Conservation (phyloP, 2,329 filamentous ascomycete species). For the Aspergillus pseudoterreus region DNA sequence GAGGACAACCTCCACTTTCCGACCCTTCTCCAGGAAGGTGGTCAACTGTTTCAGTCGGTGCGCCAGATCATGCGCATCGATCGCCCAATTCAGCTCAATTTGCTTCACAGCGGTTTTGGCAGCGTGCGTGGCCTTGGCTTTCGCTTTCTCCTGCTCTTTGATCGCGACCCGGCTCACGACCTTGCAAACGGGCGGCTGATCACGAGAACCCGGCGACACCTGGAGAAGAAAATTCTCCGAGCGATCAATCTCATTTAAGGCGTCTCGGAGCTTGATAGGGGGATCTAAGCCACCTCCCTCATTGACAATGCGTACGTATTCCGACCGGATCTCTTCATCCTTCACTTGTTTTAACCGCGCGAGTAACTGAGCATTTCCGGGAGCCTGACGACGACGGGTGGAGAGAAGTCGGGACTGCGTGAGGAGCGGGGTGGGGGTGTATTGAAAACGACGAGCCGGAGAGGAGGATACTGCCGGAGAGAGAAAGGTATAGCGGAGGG, state of each 20-base stretch:
- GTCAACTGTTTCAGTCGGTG: slow-evolving; percentile 65
- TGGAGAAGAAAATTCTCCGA: slow-evolving; percentile 51
- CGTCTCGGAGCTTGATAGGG: slow-evolving; percentile 24
- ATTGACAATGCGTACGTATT: slow-evolving; percentile 33
- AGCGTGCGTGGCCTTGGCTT: slow-evolving; percentile 37
- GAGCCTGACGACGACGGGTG: slow-evolving; percentile 3
- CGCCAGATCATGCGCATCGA: slow-evolving; percentile 69
- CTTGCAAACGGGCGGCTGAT: slow-evolving; percentile 62
- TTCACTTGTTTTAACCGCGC: slow-evolving; percentile 15
- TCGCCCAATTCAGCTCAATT: slow-evolving; percentile 88
- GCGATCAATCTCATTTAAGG: slow-evolving; percentile 47
- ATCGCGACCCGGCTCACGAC: slow-evolving; percentile 59
- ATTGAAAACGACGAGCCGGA: slow-evolving; percentile 9
- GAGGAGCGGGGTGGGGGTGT: slow-evolving; percentile 6
- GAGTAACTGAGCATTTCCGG: slow-evolving; percentile 4
- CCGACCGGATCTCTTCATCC: slow-evolving; percentile 33
- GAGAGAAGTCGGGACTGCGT: slow-evolving; percentile 17
- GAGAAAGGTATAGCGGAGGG: slow-evolving; percentile 28
- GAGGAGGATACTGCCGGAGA: slow-evolving; percentile 15
- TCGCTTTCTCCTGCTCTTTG: slow-evolving; percentile 42
- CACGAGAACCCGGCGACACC: slow-evolving; percentile 35
- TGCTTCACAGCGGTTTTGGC: slow-evolving; percentile 57
- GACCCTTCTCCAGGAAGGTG: slow-evolving; percentile 69
- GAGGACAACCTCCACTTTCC: slow-evolving; percentile 69
- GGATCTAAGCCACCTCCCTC: slow-evolving; percentile 28